A percentile compares a stretch with the other conserved stretches of the same genome.
Evolutionary conservation across 306 rosid genomes (phyloP).

Genomic region (Hippophae gyantsensis): DNA sequence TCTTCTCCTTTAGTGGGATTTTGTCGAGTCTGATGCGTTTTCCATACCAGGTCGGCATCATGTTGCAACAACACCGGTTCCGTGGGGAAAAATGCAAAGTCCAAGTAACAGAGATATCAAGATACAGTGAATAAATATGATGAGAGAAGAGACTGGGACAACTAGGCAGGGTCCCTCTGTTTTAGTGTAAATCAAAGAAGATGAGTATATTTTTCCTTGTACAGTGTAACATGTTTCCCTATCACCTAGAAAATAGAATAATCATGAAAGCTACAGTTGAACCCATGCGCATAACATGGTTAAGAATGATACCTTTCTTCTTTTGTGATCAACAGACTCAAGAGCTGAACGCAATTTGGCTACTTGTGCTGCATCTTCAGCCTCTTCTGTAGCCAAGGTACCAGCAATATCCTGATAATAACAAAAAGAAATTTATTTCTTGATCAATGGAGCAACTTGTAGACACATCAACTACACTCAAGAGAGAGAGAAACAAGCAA

Average conservation of each 20-base stretch:
- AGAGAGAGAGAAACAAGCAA: background rate
- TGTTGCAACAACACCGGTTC: too few species aligned
- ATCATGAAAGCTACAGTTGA: background rate
- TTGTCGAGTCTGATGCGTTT: too few species aligned
- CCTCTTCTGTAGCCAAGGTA: constrained; percentile 89
- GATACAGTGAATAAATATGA: too few species aligned
- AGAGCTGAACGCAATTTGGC: constrained; percentile 90
- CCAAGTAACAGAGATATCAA: too few species aligned
- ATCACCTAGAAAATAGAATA: background rate
- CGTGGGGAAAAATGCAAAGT: too few species aligned
- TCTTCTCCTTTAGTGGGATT: too few species aligned
- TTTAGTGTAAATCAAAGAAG: too few species aligned
- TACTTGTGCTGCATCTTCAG: constrained; percentile 80
- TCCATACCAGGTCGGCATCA: too few species aligned
- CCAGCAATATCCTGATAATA: constrained; percentile 87
- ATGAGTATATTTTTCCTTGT: too few species aligned
- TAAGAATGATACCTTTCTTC: constrained; percentile 71
- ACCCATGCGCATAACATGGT: background rate
- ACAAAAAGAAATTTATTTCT: constrained; percentile 12
- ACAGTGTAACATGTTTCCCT: too few species aligned
- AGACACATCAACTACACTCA: constrained; percentile 1
- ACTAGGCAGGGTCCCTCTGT: too few species aligned
- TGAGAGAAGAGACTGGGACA: too few species aligned
- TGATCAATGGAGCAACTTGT: constrained; percentile 4
- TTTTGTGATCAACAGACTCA: constrained; percentile 94